These are phyloP conservation scores for Candida koratica DNA, from an alignment of 805 yeast genomes.

Conservation along the genomic window DNA sequence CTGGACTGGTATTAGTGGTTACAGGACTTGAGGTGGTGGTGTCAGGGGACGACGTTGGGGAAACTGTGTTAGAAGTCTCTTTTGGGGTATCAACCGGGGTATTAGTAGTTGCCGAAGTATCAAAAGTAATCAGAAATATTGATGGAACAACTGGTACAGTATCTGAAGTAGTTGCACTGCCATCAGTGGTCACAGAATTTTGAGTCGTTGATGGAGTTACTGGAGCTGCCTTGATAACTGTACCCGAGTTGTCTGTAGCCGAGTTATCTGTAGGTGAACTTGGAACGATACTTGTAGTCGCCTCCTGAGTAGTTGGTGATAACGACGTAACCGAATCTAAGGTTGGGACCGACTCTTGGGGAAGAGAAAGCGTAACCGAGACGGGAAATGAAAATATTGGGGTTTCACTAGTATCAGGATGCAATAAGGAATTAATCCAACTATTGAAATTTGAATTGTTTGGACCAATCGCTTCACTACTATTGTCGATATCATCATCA, in stretches of 20 bases:
- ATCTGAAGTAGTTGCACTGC: background rate
- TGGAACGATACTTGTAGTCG: no score
- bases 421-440: slow-evolving; percentile 7
- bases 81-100: slow-evolving; percentile 3
- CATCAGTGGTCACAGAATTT: slow-evolving; percentile 1
- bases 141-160: no score
- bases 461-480: background rate
- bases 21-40: background rate
- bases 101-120: no score
- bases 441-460: slow-evolving; percentile 8
- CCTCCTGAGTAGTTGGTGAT: no score
- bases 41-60: background rate
- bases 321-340: no score
- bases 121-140: no score
- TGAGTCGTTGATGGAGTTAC: background rate
- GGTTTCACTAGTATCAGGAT: slow-evolving; percentile 3
- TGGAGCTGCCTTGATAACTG: no score
- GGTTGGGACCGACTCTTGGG: no score
- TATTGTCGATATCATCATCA: background rate
- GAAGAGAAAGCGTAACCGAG: no score
- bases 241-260: no score
- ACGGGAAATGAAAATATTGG: slow-evolving; percentile 1
- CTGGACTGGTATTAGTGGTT: background rate
- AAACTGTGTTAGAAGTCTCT: background rate
- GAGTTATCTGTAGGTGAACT: no score